Evolutionary conservation across 208 protist species (phyloP).

Genomic region (Leishmania martiniquensis): DNA sequence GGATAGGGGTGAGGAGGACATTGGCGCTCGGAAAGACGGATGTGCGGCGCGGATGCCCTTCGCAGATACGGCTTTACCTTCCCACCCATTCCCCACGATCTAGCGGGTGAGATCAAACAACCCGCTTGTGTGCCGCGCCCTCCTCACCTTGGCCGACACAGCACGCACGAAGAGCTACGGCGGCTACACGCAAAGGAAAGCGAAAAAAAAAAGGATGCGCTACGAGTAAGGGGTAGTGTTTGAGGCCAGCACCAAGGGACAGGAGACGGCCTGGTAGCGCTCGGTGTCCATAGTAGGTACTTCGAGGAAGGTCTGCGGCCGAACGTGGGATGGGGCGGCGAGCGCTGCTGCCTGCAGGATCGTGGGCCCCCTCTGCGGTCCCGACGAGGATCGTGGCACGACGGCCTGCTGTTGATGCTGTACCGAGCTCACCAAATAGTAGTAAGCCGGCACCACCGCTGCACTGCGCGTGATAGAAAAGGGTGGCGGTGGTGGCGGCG

Average conservation of each 20-base stretch:
- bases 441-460: conserved; percentile 7
- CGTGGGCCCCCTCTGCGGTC: neutral
- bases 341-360: conserved; percentile 3
- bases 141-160: neutral
- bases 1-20: neutral
- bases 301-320: conserved; percentile 6
- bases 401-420: conserved; percentile 3
- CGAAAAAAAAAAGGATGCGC: neutral
- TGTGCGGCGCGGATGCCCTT: neutral
- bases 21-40: neutral
- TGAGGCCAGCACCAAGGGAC: conserved; percentile 10
- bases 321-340: neutral
- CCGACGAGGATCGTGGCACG: neutral
- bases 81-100: neutral
- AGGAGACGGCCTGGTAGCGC: conserved; percentile 17
- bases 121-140: neutral
- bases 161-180: neutral
- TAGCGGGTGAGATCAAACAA: neutral
- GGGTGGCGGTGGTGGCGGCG: neutral
- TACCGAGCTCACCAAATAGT: conserved; percentile 8
- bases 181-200: neutral
- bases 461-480: neutral
- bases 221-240: conserved; percentile 4
- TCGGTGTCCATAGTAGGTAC: conserved; percentile 5
- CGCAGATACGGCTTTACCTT: neutral